phyloP scores from a whole-genome alignment of 2,329 filamentous ascomycete species.

The Incumbomyces delicatus region DNA sequence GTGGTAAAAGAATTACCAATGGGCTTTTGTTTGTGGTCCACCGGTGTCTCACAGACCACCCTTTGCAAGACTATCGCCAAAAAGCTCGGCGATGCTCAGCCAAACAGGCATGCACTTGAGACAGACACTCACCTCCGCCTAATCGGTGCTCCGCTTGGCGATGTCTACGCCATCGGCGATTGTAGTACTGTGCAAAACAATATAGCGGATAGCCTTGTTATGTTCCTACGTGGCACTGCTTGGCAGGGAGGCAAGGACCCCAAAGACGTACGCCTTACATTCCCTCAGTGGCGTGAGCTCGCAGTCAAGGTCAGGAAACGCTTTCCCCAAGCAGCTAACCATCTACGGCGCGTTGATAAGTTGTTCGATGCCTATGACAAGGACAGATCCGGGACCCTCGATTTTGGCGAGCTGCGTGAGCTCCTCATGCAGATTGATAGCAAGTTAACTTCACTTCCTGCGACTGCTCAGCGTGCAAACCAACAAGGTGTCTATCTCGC shows the following conservation, averaged over 20 bases:
- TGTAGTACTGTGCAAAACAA: conserved; percentile 98
- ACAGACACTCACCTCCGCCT: conserved; percentile 89
- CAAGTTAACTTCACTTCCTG: conserved; percentile 87
- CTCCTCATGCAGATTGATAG: conserved; percentile 85
- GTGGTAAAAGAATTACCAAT: conserved; percentile 90
- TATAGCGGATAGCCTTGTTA: conserved; percentile 78
- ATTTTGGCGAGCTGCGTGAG: conserved; percentile 84
- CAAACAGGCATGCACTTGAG: conserved; percentile 82
- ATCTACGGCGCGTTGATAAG: conserved; percentile 80
- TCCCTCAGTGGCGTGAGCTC: conserved; percentile 77
- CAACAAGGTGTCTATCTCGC: conserved; percentile 92
- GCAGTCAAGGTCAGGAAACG: conserved; percentile 74
- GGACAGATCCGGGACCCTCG: conserved; percentile 83
- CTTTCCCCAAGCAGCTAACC: conserved; percentile 81
- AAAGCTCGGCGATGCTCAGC: conserved; percentile 68
- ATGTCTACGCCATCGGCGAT: conserved; percentile 94
- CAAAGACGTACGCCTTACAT: conserved; percentile 75
- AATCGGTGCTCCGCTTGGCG: conserved; percentile 77
- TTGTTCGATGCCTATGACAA: conserved; percentile 89
- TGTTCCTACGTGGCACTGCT: conserved; percentile 77
- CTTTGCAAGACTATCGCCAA: conserved; percentile 66
- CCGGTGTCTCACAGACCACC: conserved; percentile 77
- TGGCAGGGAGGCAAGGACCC: conserved; percentile 90
- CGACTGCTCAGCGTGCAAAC: conserved; percentile 90
- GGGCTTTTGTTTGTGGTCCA: conserved; percentile 97